phyloP scores from a whole-genome alignment of 805 yeast genomes.

The Lachancea kluyveri region DNA sequence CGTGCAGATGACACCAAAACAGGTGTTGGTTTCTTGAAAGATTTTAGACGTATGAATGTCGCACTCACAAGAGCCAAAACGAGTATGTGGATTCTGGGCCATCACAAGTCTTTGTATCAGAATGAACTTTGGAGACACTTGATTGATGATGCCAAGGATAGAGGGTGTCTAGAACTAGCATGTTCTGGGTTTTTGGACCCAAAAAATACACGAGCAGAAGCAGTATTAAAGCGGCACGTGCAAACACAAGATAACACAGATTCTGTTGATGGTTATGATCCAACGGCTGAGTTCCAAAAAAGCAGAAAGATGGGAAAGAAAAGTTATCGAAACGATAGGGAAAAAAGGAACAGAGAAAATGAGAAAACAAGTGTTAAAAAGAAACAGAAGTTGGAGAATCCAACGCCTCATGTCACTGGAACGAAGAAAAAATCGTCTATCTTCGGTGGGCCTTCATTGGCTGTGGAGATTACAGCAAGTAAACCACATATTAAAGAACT shows the following conservation, averaged over 20 bases:
- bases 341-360: constrained; percentile 4
- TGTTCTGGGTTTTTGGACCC: constrained; percentile 25
- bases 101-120: constrained; percentile 53
- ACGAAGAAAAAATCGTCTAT: constrained; percentile 29
- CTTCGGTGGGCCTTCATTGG: constrained; percentile 22
- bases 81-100: constrained; percentile 89
- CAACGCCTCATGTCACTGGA: constrained; percentile 15
- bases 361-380: constrained; percentile 3
- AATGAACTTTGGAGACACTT: constrained; percentile 72
- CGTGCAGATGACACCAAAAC: constrained; percentile 59
- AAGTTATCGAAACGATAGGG: constrained; percentile 1
- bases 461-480: constrained; percentile 5
- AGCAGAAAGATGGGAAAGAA: neutral
- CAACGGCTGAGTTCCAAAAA: constrained; percentile 1
- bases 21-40: constrained; percentile 84
- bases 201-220: constrained; percentile 14
- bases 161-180: constrained; percentile 33
- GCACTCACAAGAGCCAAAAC: constrained; percentile 91
- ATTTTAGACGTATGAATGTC: constrained; percentile 92
- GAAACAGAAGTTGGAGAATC: too few species aligned
- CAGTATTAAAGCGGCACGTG: constrained; percentile 10
- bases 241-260: constrained; percentile 8
- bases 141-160: constrained; percentile 53
- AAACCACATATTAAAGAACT: constrained; percentile 13
- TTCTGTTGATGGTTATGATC: constrained; percentile 9